Conservation (phyloP, 495 filamentous ascomycete genomes). For the Penicillium pulvis region DNA sequence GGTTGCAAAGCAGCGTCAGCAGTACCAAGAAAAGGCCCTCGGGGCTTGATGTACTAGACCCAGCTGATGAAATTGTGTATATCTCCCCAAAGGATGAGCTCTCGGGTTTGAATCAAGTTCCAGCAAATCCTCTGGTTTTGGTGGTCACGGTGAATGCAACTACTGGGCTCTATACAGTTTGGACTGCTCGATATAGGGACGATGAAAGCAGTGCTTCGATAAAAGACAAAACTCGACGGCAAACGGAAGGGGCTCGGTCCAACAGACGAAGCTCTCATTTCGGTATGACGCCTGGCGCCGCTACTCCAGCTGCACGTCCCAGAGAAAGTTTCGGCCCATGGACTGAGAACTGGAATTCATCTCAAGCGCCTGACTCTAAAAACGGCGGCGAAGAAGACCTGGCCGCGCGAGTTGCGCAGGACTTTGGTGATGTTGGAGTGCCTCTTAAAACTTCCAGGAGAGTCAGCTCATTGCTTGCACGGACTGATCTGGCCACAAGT, state of each 20-base stretch:
- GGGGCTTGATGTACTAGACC: constrained; percentile 58
- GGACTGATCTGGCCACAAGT: constrained; percentile 79
- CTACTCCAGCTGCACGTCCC: constrained; percentile 67
- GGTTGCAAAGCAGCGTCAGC: constrained; percentile 31
- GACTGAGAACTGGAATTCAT: constrained; percentile 37
- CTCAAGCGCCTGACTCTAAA: constrained; percentile 35
- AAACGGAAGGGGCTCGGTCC: constrained; percentile 58
- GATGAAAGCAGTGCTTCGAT: constrained; percentile 55
- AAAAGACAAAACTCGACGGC: constrained; percentile 47
- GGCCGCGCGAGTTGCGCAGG: constrained; percentile 74
- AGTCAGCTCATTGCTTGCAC: constrained; percentile 90
- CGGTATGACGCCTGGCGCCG: constrained; percentile 74
- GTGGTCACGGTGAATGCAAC: constrained; percentile 80
- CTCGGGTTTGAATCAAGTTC: constrained; percentile 17
- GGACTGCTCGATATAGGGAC: constrained; percentile 70
- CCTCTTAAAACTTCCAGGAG: constrained; percentile 76
- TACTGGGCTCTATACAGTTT: constrained; percentile 72
- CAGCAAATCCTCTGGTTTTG: constrained; percentile 59
- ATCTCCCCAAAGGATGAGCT: constrained; percentile 64
- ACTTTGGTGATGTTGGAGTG: constrained; percentile 66
- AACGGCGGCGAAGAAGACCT: constrained; percentile 58
- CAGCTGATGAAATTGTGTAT: constrained; percentile 78
- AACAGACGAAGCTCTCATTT: constrained; percentile 84
- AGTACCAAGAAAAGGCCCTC: constrained; percentile 31
- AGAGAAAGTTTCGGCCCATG: constrained; percentile 61